Evolutionary conservation across 768 basidiomycete genomes (phyloP), one percentile per base, ranked within the genome.

Genomic region (Phlebiopsis flavidoalba): DNA sequence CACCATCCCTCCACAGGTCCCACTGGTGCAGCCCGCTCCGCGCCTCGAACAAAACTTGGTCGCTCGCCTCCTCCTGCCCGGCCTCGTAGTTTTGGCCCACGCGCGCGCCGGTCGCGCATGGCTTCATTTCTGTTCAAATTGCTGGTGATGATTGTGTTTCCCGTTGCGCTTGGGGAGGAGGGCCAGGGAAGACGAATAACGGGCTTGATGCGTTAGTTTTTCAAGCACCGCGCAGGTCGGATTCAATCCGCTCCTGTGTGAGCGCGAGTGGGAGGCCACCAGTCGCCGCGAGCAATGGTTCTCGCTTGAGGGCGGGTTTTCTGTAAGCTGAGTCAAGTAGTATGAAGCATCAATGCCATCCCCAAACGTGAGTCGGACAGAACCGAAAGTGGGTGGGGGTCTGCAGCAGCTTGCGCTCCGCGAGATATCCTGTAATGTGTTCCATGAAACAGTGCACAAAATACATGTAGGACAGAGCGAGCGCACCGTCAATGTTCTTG

Each of bases 151-250:
- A 49, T 83, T 81, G 60, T 81, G 80, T 11, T 80, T 81, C 73
- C 89, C 90, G 77, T 80, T 82, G 59, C 89, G 84, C 63, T 86
- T 87, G 0, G 92, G 90, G 1, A 85, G 77, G 35, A 99, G 79
- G n/a, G 4, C 97, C 97, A 15, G 92, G 86, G 74, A 98, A 98
- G 54, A 99, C 93, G 68, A 99, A 96, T n/a, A n/a, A 99, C 93
- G 21, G 97, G 97, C 72, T 96, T 97, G 80, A 99, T 98, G 65
- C 83, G 87, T n/a, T 36, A 91, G 79, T 75, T 88, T 89, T 80
- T 97, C 95, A 70, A 98, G 87, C 14, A 83, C 79, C n/a, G 52
- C 95, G 89, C 50, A 98, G 80, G 79, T 99, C 95, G 43, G 86
- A 80, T 76, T 98, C 95, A 72, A 99, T 93, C 64, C 92, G 88